Conservation (phyloP, 2,329 filamentous ascomycete species). For the Penicillium sp. region DNA sequence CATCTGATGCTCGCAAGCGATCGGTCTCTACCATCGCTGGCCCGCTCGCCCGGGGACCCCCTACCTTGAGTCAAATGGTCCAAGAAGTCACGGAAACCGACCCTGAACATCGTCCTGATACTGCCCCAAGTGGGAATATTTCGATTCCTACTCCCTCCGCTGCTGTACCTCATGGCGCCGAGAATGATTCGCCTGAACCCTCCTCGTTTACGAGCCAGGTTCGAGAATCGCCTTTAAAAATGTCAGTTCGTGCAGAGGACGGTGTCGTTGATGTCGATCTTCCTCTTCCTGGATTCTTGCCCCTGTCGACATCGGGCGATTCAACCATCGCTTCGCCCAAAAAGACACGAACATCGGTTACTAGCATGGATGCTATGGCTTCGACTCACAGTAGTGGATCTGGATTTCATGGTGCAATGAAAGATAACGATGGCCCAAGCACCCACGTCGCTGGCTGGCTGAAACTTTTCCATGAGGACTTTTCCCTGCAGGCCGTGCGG, state of each 20-base stretch:
- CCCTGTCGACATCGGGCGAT: conserved; percentile 43
- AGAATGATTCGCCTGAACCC: conserved; percentile 26
- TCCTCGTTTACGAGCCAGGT: conserved; percentile 27
- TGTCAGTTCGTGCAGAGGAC: conserved; percentile 53
- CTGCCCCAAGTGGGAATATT: conserved; percentile 31
- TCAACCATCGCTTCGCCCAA: conserved; percentile 41
- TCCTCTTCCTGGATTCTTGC: conserved; percentile 49
- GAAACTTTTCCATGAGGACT: conserved; percentile 54
- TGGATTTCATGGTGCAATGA: conserved; percentile 28
- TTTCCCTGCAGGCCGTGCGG: conserved; percentile 53
- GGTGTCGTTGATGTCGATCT: conserved; percentile 58
- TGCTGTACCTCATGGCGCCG: conserved; percentile 13
- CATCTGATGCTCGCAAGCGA: conserved; percentile 24
- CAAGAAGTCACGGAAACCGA: conserved; percentile 25
- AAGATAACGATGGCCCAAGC: conserved; percentile 43
- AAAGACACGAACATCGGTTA: conserved; percentile 44
- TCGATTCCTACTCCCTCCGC: conserved; percentile 29
- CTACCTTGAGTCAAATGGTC: conserved; percentile 33
- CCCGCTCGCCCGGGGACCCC: conserved; percentile 22
- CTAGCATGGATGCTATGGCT: conserved; percentile 48
- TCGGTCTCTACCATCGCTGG: conserved; percentile 27
- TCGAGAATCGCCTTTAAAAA: conserved; percentile 46
- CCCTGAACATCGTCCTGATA: conserved; percentile 16
- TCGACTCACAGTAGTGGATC: conserved; percentile 41
- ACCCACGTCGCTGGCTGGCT: conserved; percentile 55